phyloP scores from a whole-genome alignment of 108 stramenopile species.

The Cyclostephanos invisitatus region DNA sequence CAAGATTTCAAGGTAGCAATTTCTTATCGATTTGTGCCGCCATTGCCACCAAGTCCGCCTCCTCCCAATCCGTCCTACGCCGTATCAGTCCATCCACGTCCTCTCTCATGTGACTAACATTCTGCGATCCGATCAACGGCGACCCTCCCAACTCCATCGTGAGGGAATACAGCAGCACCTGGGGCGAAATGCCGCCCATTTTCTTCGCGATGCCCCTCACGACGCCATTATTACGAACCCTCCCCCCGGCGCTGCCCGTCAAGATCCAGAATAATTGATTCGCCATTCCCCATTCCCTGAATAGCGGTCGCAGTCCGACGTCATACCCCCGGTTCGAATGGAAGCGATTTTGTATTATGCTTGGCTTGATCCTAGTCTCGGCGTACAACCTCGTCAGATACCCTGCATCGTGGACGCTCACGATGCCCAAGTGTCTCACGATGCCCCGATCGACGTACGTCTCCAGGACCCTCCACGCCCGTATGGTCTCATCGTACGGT shows the following conservation, averaged over 20 bases:
- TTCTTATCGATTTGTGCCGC: slow-evolving; percentile 25
- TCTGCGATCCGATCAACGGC: slow-evolving; percentile 31
- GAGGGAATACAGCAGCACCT: slow-evolving; percentile 35
- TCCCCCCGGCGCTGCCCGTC: slow-evolving; percentile 36
- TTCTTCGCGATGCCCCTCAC: slow-evolving; percentile 19
- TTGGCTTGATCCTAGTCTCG: slow-evolving; percentile 41
- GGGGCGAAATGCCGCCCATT: slow-evolving; percentile 26
- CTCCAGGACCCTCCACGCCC: slow-evolving; percentile 48
- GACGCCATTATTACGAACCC: slow-evolving; percentile 24
- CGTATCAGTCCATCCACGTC: slow-evolving; percentile 28
- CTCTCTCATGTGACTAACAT: slow-evolving; percentile 27
- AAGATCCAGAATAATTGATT: slow-evolving; percentile 43
- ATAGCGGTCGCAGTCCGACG: slow-evolving; percentile 21
- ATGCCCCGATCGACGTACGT: slow-evolving; percentile 39
- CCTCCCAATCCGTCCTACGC: slow-evolving; percentile 18
- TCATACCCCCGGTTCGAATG: slow-evolving; percentile 48
- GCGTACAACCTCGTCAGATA: slow-evolving; percentile 25
- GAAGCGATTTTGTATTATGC: slow-evolving; percentile 50
- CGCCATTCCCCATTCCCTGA: slow-evolving; percentile 21
- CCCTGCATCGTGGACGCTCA: slow-evolving; percentile 41
- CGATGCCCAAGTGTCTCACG: slow-evolving; percentile 43
- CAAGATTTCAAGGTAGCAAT: slow-evolving; percentile 7
- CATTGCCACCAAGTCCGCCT: slow-evolving; percentile 22
- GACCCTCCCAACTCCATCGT: slow-evolving; percentile 26
- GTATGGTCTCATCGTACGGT: slow-evolving; percentile 31